phyloP scores from a whole-genome alignment of 1,139 yeast species.

The Williopsis jadinii region DNA sequence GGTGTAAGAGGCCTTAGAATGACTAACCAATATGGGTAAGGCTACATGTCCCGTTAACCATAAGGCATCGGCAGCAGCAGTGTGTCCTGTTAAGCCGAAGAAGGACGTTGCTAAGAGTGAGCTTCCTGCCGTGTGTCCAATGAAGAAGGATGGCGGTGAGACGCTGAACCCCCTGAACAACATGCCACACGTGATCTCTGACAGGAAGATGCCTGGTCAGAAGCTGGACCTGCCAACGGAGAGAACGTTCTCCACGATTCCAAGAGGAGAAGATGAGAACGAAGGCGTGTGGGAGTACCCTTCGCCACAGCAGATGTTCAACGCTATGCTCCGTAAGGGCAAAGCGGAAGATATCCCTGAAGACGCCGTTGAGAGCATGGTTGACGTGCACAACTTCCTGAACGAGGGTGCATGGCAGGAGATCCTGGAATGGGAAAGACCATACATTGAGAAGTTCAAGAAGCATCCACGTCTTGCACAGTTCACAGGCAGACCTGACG shows the following conservation, averaged over 20 bases:
- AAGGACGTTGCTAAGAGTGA: slow-evolving; percentile 8
- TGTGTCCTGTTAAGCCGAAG: slow-evolving; percentile 30
- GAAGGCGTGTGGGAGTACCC: slow-evolving; percentile 88
- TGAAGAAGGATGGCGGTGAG: slow-evolving; percentile 25
- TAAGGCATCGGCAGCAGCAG: slow-evolving; percentile 4
- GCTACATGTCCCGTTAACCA: slow-evolving; percentile 6
- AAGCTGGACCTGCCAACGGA: slow-evolving; percentile 69
- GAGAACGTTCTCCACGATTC: slow-evolving; percentile 79
- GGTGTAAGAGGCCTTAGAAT: too few species aligned
- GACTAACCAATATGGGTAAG: neutral
- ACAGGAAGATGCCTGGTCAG: slow-evolving; percentile 75
- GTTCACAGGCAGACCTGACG: slow-evolving; percentile 90
- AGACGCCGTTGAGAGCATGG: slow-evolving; percentile 96
- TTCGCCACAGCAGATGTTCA: slow-evolving; percentile 97
- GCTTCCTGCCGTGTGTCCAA: slow-evolving; percentile 30
- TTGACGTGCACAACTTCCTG: slow-evolving; percentile 89
- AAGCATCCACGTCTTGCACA: slow-evolving; percentile 70
- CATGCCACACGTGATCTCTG: slow-evolving; percentile 73
- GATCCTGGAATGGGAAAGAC: slow-evolving; percentile 82
- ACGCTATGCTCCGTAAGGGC: slow-evolving; percentile 94
- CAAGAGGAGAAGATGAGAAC: slow-evolving; percentile 59
- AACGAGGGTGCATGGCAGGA: slow-evolving; percentile 99
- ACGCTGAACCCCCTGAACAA: slow-evolving; percentile 67
- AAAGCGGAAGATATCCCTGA: slow-evolving; percentile 78
- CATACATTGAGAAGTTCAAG: slow-evolving; percentile 42